Conservation (phyloP, 1,284 basidiomycete species). For the Microbotryum silenes-acaulis region DNA sequence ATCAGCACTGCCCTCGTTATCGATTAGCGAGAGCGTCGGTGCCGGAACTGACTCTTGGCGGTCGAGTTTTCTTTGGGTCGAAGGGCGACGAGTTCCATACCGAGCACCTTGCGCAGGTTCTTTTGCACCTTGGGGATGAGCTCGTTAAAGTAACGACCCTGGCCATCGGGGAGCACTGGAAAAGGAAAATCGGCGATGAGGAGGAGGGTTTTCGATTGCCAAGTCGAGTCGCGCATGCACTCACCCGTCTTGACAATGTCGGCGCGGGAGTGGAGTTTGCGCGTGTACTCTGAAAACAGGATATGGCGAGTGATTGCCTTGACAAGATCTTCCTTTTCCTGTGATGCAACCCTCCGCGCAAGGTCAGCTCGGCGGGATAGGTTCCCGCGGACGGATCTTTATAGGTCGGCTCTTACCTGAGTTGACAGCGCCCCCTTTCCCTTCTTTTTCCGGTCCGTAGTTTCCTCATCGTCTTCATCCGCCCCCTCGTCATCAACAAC, state of each 20-base stretch:
- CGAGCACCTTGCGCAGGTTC: slow-evolving; percentile 16
- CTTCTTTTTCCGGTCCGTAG: neutral
- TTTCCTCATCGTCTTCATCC: neutral
- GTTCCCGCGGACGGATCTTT: neutral
- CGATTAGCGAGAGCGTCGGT: neutral
- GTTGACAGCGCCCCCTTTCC: slow-evolving; percentile 10
- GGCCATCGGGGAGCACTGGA: slow-evolving; percentile 22
- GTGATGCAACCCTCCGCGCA: neutral
- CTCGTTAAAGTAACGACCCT: slow-evolving; percentile 12
- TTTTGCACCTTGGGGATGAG: slow-evolving; percentile 24
- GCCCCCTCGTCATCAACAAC: slow-evolving; percentile 1
- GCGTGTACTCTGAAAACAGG: slow-evolving; percentile 22
- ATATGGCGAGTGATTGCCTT: slow-evolving; percentile 17
- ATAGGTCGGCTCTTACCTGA: slow-evolving; percentile 3
- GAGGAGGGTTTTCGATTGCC: neutral
- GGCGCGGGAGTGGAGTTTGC: slow-evolving; percentile 15
- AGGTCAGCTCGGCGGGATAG: neutral
- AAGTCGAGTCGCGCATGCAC: neutral
- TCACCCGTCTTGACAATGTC: slow-evolving; percentile 23
- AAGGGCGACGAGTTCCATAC: slow-evolving; percentile 25
- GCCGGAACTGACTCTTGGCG: slow-evolving; percentile 18
- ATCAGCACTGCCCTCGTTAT: neutral
- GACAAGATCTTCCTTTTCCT: slow-evolving; percentile 27
- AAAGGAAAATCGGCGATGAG: neutral
- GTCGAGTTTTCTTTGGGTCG: slow-evolving; percentile 15